phyloP scores from a whole-genome alignment of 2,329 filamentous ascomycete species.

The Sporothrix humicola region DNA sequence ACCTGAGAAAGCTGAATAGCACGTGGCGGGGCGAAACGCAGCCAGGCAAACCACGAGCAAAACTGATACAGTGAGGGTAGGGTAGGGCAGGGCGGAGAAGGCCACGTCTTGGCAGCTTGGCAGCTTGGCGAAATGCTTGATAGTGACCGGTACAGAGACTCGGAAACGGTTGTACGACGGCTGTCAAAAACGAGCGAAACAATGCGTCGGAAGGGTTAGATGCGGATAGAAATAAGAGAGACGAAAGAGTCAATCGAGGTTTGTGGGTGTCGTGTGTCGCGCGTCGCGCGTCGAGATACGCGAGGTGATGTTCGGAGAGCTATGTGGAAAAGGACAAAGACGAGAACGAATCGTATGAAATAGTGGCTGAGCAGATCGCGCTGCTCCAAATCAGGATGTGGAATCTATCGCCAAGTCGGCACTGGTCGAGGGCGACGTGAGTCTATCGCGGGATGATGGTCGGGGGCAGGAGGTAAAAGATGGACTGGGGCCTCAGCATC shows the following conservation, averaged over 20 bases:
- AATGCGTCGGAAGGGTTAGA: background rate
- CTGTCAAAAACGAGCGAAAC: background rate
- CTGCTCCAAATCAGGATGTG: background rate
- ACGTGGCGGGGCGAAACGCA: slow-evolving; percentile 33
- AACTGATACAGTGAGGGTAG: slow-evolving; percentile 26
- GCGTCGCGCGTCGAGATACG: background rate
- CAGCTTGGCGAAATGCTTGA: slow-evolving; percentile 34
- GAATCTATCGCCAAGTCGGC: background rate
- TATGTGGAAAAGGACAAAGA: background rate
- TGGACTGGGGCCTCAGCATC: slow-evolving; percentile 41
- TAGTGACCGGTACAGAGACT: background rate
- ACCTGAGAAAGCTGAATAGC: slow-evolving; percentile 28
- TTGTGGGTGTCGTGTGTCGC: background rate
- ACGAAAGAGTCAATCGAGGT: background rate
- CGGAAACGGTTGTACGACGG: background rate
- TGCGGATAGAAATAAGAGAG: background rate
- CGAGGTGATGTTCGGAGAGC: background rate
- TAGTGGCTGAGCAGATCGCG: background rate
- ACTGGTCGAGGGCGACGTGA: background rate
- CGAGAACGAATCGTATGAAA: background rate
- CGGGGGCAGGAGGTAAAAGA: slow-evolving; percentile 38
- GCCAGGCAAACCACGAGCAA: slow-evolving; percentile 25
- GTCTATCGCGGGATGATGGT: slow-evolving; percentile 43
- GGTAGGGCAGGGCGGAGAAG: slow-evolving; percentile 33
- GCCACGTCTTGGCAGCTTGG: slow-evolving; percentile 35